phyloP scores from a whole-genome alignment of 2,329 filamentous ascomycete genomes.

The Cytospora schulzeri region DNA sequence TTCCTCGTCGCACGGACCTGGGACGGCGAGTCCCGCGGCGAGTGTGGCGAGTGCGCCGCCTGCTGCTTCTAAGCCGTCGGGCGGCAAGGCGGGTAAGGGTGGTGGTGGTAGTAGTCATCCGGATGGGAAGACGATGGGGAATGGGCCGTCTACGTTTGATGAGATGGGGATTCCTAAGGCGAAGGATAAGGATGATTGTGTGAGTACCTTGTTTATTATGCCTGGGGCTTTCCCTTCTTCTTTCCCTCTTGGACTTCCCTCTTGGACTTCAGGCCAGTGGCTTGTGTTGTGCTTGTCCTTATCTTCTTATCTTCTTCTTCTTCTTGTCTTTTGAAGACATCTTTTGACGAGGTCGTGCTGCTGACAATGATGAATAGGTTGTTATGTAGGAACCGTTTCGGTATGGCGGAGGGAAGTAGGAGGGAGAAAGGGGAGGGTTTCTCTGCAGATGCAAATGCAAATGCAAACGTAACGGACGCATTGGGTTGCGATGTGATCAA shows the following conservation, averaged over 20 bases:
- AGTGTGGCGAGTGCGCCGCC: slow-evolving; percentile 21
- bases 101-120: slow-evolving; percentile 26
- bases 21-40: slow-evolving; percentile 21
- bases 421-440: not conserved
- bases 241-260: too few species aligned
- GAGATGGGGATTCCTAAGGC: slow-evolving; percentile 92
- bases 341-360: not conserved
- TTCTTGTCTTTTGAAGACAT: too few species aligned
- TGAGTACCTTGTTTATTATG: slow-evolving; percentile 63
- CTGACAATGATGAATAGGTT: not conserved
- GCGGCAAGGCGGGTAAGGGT: slow-evolving; percentile 29
- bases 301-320: too few species aligned
- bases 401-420: not conserved
- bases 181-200: slow-evolving; percentile 88
- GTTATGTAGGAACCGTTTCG: not conserved
- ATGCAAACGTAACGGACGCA: too few species aligned
- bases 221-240: not conserved
- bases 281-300: too few species aligned
- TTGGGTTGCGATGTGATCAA: not conserved
- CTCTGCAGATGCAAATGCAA: not conserved
- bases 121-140: slow-evolving; percentile 51
- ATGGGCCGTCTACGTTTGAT: slow-evolving; percentile 94
- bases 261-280: too few species aligned
- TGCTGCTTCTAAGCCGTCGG: slow-evolving; percentile 28
- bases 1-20: slow-evolving; percentile 13